These are phyloP conservation scores for Herpotrichia juniperi DNA, from an alignment of 2,329 filamentous ascomycete species.

Conservation along the genomic window DNA sequence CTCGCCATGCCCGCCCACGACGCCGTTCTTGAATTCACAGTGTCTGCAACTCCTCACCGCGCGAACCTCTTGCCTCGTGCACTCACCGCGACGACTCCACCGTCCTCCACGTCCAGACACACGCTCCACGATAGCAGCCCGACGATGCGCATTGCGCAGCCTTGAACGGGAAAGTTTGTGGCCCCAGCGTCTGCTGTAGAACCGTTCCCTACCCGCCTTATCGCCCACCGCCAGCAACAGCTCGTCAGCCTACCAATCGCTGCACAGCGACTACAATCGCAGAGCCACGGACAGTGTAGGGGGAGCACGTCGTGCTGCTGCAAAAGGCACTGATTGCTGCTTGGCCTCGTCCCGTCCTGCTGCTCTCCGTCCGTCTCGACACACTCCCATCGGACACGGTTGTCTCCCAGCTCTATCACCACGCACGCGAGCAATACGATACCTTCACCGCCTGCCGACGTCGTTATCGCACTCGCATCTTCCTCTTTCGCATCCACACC, in stretches of 20 bases:
- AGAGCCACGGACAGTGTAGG: conserved; percentile 27
- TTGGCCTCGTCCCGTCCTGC: neutral
- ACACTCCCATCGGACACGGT: neutral
- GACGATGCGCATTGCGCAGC: conserved; percentile 26
- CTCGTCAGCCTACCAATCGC: conserved; percentile 41
- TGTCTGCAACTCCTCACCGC: neutral
- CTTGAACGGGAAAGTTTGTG: conserved; percentile 24
- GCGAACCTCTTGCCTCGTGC: conserved; percentile 8
- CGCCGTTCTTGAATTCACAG: conserved; percentile 3
- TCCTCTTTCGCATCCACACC: neutral
- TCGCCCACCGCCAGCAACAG: conserved; percentile 35
- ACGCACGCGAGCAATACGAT: conserved; percentile 15
- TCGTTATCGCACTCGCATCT: conserved; percentile 8
- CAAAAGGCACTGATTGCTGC: conserved; percentile 7
- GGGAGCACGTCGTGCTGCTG: conserved; percentile 11
- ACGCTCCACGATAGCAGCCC: neutral
- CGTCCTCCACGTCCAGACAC: neutral
- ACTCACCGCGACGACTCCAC: neutral
- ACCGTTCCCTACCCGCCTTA: conserved; percentile 38
- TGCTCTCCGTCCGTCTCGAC: neutral
- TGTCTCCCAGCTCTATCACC: neutral
- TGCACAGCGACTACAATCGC: conserved; percentile 24
- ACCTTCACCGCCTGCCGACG: conserved; percentile 18
- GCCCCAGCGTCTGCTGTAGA: conserved; percentile 37
- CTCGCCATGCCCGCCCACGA: neutral